Evolutionary conservation across 1,139 yeast genomes (phyloP), one percentile per base, ranked within the genome.

Genomic region (Hyphopichia buzzinii): DNA sequence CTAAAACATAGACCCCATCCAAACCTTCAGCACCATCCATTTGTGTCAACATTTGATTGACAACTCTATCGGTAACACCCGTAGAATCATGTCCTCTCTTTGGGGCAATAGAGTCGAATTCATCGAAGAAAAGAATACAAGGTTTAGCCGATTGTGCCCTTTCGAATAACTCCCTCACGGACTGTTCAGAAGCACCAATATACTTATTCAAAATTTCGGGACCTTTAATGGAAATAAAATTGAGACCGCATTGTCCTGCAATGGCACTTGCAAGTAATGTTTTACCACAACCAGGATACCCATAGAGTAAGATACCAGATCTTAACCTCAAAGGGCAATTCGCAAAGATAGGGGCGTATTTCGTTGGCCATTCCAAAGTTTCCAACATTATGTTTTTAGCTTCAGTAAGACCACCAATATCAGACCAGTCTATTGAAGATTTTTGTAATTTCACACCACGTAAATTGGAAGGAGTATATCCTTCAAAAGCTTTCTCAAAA

Each of bases 11-110:
- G 3, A 94, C 98, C 1, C 97, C 97, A 52, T 90, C 97, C 26
- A 90, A 67, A 0, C 97, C 97, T 59, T 92, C 98, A 1, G 97
- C 97, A 64, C 99, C 99, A 62, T 92, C 99, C 96, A 92, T 89
- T 57, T 94, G 97, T 0, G 98, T 92, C 52, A 92, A 76, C 81
- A 92, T 79, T 57, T 92, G 98, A 60, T 94, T 94, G 28, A 92
- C 98, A 29, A 92, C 97, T 52, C 98, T 76, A 57, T 92, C 98
- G 1, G 98, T 92, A 4, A 92, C 98, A 42, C 97, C 98, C 0
- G 98, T 90, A 2, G 96, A 86, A 54, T 92, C 98, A 54, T 90
- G 97, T 1, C 98, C 98, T 70, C 98, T 81, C 59, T 90, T 90
- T 1, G 98, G 97, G 0, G 97, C 97, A 53, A 92, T 88, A 0